Percentiles rank a stretch among this genome's conserved stretches.
phyloP scores from a whole-genome alignment of 805 yeast species.

The Peterozyma xylosa region DNA sequence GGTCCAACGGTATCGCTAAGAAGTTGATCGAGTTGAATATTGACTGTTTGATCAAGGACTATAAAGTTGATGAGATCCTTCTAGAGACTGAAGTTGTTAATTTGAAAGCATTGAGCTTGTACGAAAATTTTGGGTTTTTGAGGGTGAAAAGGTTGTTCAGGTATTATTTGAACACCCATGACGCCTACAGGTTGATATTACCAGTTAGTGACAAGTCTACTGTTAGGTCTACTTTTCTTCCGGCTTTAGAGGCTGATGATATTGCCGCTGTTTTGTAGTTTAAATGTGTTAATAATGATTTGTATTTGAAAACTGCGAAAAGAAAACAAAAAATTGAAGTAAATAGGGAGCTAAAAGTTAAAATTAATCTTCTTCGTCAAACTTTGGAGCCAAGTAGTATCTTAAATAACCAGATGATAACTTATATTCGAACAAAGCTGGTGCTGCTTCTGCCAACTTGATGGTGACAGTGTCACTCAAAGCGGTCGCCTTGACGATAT shows the following conservation, averaged over 20 bases:
- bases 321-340: too few species aligned
- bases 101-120: constrained; percentile 23
- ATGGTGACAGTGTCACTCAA: constrained; percentile 72
- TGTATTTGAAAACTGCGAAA: too few species aligned
- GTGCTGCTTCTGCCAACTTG: constrained; percentile 83
- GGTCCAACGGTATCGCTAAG: constrained; percentile 83
- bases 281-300: too few species aligned
- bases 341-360: too few species aligned
- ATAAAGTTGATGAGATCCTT: constrained; percentile 81
- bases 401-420: constrained; percentile 88
- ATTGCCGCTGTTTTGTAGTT: constrained; percentile 4
- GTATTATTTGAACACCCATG: constrained; percentile 87
- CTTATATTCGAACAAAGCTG: constrained; percentile 89
- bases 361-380: constrained; percentile 75
- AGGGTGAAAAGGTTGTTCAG: constrained; percentile 56
- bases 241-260: background rate
- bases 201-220: constrained; percentile 64
- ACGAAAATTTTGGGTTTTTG: constrained; percentile 29
- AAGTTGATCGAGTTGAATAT: constrained; percentile 56
- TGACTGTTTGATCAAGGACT: constrained; percentile 48
- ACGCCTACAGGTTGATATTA: constrained; percentile 80
- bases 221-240: constrained; percentile 46
- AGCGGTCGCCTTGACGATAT: constrained; percentile 85
- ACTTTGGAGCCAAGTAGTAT: constrained; percentile 96
- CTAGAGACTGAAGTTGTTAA: constrained; percentile 89